A percentile compares a stretch with the other conserved stretches of the same genome.
These are phyloP conservation scores for Yamadazyma sp. DNA, from an alignment of 805 yeast species.

Conservation along the genomic window DNA sequence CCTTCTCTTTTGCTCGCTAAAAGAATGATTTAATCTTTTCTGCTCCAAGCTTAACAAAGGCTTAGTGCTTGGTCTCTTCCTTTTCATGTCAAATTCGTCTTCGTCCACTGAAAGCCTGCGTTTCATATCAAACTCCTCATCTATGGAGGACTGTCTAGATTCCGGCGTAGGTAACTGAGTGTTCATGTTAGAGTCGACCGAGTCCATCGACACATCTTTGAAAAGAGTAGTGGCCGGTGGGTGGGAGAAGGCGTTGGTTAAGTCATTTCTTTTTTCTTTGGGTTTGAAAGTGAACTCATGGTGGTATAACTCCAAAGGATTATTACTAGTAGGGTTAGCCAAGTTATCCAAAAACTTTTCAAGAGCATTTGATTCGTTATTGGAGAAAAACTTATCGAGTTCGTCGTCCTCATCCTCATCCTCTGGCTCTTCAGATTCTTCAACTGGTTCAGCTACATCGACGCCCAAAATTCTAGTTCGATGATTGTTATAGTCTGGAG, in stretches of 20 bases:
- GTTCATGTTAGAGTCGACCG: conserved; percentile 3
- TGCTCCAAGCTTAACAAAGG: conserved; percentile 41
- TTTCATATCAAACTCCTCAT: conserved; percentile 13
- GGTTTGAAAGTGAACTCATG: conserved; percentile 17
- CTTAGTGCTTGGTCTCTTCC: conserved; percentile 31
- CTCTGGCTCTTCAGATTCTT: conserved; percentile 5
- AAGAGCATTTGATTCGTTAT: conserved; percentile 38
- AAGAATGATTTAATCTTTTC: conserved; percentile 42
- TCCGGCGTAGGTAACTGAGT: conserved; percentile 37
- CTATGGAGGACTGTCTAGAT: conserved; percentile 26
- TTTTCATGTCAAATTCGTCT: conserved; percentile 13
- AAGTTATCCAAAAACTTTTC: conserved; percentile 43
- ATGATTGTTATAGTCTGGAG: not conserved
- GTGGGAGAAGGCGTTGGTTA: conserved; percentile 30
- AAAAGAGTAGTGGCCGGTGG: conserved; percentile 13
- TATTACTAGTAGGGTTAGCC: conserved; percentile 26
- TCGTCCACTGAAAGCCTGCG: not conserved
- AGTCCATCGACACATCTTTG: not conserved
- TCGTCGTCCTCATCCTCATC: conserved; percentile 23
- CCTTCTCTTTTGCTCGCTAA: conserved; percentile 44
- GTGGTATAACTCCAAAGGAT: conserved; percentile 34
- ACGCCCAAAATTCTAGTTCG: conserved; percentile 1
- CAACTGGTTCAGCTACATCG: conserved; percentile 1
- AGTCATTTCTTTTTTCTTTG: conserved; percentile 18
- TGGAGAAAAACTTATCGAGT: conserved; percentile 36